Base-by-base conservation (phyloP, 306 rosid species). In the Inga leiocalycina region DNA sequence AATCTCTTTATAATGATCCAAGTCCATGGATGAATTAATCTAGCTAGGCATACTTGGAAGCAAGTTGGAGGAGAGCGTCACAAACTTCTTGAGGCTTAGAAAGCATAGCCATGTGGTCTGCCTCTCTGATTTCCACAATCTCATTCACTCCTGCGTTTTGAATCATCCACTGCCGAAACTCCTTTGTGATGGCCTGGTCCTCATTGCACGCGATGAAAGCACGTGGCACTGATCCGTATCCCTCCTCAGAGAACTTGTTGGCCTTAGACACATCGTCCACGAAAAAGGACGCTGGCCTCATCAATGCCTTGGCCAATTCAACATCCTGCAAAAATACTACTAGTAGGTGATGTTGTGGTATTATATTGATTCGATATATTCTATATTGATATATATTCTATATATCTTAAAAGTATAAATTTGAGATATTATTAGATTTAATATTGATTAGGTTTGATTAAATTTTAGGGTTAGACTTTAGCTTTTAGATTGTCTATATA, bases 161-260 rank as follows among this genome's bases (percentile, higher is more conserved):
- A 32, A 89, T 85, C 97, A 88, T 89, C 94, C 93, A 88, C 2
- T 5, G 82, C 68, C 85, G 97, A 72, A 39, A 82, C n/a, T 80
- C 82, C 59, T 30, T 32, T 0, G 92, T 20, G 57, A 86, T 75
- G 12, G 0, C 75, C 77, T 71, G 19, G 65, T 92, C 94, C 32
- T 85, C 82, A 0, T 75, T 51, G 27, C 93, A 85, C 35, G 79
- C 71, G 37, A 83, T 62, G 46, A 16, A 92, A 43, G 77, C 84
- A 49, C 70, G 76, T 4, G 88, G 68, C 39, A 90, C 88, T 0
- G 91, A 88, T 8, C 88, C 94, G 74, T 85, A 92, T 34, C 83
- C 83, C 5, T 89, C 22, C 24, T 83, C 30, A 1, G 90, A 79
- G 67, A 87, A 86, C 16, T 83, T 86, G 16, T 10, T 27, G 16